Evolutionary conservation across 164 flowering plant genomes (phyloP).

Genomic region (Stephania japonica): DNA sequence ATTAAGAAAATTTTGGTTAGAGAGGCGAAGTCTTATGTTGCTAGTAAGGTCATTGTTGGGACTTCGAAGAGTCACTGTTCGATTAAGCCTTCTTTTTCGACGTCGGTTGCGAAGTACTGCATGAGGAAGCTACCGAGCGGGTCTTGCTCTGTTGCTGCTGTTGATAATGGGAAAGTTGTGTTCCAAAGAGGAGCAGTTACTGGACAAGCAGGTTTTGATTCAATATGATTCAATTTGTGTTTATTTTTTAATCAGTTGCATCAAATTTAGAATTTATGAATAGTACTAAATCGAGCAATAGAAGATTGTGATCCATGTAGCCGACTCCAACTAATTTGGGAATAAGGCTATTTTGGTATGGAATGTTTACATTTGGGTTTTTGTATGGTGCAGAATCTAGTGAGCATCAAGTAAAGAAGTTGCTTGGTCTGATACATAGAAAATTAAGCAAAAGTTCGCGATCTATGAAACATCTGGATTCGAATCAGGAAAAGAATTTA

Average conservation of each 20-base stretch:
- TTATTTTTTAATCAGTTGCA: background rate
- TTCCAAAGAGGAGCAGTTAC: slow-evolving; percentile 40
- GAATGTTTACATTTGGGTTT: background rate
- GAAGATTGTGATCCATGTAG: too few relatives aligned
- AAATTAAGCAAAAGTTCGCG: slow-evolving; percentile 35
- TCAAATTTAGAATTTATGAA: too few relatives aligned
- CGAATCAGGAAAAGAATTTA: background rate
- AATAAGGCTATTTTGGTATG: background rate
- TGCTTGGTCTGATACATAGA: slow-evolving; percentile 39
- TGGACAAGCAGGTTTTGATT: slow-evolving; percentile 26
- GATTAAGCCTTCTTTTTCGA: slow-evolving; percentile 32
- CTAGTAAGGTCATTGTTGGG: slow-evolving; percentile 63
- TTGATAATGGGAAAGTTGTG: slow-evolving; percentile 75
- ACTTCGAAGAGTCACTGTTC: slow-evolving; percentile 38
- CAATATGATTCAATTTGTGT: background rate
- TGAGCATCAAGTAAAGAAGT: slow-evolving; percentile 22
- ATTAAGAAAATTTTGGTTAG: slow-evolving; percentile 52
- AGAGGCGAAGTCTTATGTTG: slow-evolving; percentile 56
- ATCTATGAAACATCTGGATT: slow-evolving; percentile 17
- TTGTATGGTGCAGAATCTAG: slow-evolving; percentile 23
- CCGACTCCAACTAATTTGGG: too few relatives aligned
- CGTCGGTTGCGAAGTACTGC: slow-evolving; percentile 76
- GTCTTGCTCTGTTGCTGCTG: slow-evolving; percentile 60
- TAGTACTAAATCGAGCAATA: too few relatives aligned
- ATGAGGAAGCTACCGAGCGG: slow-evolving; percentile 60